These are phyloP conservation scores for Pinus tabuliformis DNA, from an alignment of 75 land plant species.

Conservation along the genomic window DNA sequence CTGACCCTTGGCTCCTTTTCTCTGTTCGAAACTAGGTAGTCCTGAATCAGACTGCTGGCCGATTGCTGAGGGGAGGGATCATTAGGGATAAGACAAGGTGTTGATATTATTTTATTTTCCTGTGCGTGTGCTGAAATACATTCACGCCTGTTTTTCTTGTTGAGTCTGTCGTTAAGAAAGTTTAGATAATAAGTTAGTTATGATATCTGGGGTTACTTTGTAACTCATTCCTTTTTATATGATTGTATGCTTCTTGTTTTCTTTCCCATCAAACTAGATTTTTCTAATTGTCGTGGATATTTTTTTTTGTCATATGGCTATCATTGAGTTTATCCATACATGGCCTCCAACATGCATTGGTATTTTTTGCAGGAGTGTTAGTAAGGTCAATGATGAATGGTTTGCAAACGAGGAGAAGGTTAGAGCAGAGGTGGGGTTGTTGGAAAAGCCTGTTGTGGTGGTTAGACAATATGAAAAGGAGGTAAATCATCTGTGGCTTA, in stretches of 20 bases:
- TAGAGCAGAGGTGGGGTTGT: constrained; percentile 62
- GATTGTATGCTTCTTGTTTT: background rate
- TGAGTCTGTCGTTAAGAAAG: too few relatives aligned
- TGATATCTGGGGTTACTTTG: too few relatives aligned
- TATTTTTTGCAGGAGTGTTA: constrained; percentile 55
- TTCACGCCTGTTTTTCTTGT: too few relatives aligned
- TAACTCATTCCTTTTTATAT: too few relatives aligned
- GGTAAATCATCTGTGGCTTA: constrained; percentile 11
- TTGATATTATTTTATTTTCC: too few relatives aligned
- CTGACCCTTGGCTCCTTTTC: too few relatives aligned
- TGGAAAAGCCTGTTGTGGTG: constrained; percentile 33
- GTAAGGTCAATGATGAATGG: constrained; percentile 85
- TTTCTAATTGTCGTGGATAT: background rate
- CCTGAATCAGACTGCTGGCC: too few relatives aligned
- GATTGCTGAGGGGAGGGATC: too few relatives aligned
- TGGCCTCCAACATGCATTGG: background rate
- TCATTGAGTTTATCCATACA: background rate
- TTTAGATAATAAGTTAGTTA: too few relatives aligned
- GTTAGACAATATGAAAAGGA: constrained; percentile 26
- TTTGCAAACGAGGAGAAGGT: constrained; percentile 81
- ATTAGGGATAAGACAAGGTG: too few relatives aligned
- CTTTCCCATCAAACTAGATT: background rate
- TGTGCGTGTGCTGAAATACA: too few relatives aligned
- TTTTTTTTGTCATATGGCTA: background rate
- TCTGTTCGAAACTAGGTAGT: too few relatives aligned